These are phyloP conservation scores for Arabidopsis hybrid DNA, from an alignment of 441 rosid genomes.

Conservation along the genomic window DNA sequence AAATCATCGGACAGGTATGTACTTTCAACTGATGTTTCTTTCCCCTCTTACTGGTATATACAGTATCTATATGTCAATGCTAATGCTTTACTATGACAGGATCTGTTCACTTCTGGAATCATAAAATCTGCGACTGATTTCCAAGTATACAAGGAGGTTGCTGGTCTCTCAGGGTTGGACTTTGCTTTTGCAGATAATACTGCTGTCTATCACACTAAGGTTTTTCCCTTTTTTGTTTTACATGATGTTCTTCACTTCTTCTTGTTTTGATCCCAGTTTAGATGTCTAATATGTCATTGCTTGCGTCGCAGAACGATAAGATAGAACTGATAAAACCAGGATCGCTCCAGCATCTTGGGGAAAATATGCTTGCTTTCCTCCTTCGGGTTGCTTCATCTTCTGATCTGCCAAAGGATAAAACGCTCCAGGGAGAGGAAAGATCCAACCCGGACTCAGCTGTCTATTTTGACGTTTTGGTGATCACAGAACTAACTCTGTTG, in stretches of 20 bases:
- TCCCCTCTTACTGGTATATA: conserved; percentile 14
- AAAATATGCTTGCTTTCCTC: conserved; percentile 94
- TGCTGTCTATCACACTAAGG: conserved; percentile 98
- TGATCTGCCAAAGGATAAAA: conserved; percentile 56
- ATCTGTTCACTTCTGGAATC: conserved; percentile 78
- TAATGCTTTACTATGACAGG: conserved; percentile 60
- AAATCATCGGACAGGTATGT: conserved; percentile 76
- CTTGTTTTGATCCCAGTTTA: conserved; percentile 12
- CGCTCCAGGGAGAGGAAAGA: conserved; percentile 49
- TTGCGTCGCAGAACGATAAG: conserved; percentile 83
- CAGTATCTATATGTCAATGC: conserved; percentile 10
- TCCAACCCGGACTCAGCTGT: conserved; percentile 52
- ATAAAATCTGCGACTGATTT: conserved; percentile 93
- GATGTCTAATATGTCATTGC: conserved; percentile 15
- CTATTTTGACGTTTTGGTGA: conserved; percentile 89
- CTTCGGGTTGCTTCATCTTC: conserved; percentile 70
- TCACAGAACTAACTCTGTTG: conserved; percentile 35
- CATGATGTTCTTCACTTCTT: conserved; percentile 9
- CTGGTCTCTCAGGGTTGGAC: conserved; percentile 98
- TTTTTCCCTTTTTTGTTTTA: conserved; percentile 30
- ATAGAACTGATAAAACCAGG: conserved; percentile 85
- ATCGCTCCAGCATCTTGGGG: conserved; percentile 98
- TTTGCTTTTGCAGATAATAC: conserved; percentile 85
- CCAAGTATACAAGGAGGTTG: conserved; percentile 90
- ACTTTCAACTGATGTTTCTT: conserved; percentile 37